These are phyloP conservation scores for Paraglomus brasilianum DNA, from an alignment of 192 early-diverging fungal species.

Conservation along the genomic window DNA sequence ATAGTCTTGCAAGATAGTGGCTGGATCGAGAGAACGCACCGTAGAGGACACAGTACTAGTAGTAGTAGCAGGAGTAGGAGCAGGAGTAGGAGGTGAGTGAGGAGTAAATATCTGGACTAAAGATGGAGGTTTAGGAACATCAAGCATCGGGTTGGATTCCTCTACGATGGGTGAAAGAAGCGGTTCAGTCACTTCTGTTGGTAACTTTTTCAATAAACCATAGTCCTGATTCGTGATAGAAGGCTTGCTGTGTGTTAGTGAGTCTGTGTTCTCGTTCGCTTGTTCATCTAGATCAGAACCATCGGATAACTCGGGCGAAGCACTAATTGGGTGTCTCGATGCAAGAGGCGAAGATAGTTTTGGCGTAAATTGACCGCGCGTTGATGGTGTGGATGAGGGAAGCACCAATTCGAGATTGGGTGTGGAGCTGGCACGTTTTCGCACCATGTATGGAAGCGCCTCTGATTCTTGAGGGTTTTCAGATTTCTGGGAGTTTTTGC, in stretches of 20 bases:
- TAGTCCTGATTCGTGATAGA: not conserved
- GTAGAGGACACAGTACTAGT: not conserved
- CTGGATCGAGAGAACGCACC: not conserved
- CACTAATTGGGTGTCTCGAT: conserved; percentile 2
- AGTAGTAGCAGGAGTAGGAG: not conserved
- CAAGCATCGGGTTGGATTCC: conserved; percentile 7
- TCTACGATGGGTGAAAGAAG: conserved; percentile 6
- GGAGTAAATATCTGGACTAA: not conserved
- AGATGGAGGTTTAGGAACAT: not conserved
- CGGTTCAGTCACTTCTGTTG: not conserved
- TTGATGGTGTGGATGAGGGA: not conserved
- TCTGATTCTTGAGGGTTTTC: too few relatives aligned
- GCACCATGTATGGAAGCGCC: not conserved
- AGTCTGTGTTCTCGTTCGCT: too few relatives aligned
- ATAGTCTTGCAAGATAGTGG: not conserved
- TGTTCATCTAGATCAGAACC: not conserved
- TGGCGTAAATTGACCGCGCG: not conserved
- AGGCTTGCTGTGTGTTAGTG: not conserved
- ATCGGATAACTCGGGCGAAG: not conserved
- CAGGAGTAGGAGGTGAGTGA: not conserved
- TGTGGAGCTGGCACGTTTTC: too few relatives aligned
- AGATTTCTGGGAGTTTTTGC: too few relatives aligned
- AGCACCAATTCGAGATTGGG: too few relatives aligned
- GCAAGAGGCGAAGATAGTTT: conserved; percentile 22
- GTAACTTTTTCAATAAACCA: not conserved